These are phyloP conservation scores for Didymella glomerata DNA, from an alignment of 2,329 filamentous ascomycete genomes.

Conservation along the genomic window DNA sequence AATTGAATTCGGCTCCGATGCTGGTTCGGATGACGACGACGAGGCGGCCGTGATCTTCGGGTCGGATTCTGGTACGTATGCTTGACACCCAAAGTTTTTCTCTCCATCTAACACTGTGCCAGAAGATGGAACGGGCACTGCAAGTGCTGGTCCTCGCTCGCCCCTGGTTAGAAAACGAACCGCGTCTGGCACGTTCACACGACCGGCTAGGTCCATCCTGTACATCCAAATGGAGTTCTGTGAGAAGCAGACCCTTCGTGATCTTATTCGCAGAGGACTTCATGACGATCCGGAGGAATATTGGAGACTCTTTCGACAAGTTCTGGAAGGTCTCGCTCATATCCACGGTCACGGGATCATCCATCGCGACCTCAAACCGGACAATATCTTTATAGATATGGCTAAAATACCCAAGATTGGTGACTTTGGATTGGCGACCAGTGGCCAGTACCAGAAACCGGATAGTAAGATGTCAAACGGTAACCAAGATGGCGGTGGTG, in stretches of 20 bases:
- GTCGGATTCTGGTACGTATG: conserved; percentile 48
- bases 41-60: conserved; percentile 46
- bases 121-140: conserved; percentile 58
- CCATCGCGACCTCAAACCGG: conserved; percentile 94
- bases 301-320: conserved; percentile 91
- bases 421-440: conserved; percentile 94
- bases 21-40: conserved; percentile 52
- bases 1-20: conserved; percentile 77
- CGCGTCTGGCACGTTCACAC: conserved; percentile 57
- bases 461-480: conserved; percentile 59
- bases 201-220: conserved; percentile 74
- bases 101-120: conserved; percentile 17
- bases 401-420: conserved; percentile 93
- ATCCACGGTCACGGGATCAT: conserved; percentile 93
- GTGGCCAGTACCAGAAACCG: conserved; percentile 73
- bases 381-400: conserved; percentile 96
- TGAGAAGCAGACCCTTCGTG: conserved; percentile 88
- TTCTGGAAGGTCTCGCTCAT: conserved; percentile 87
- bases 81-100: not conserved
- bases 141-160: conserved; percentile 44
- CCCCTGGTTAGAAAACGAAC: conserved; percentile 49
- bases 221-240: conserved; percentile 99
- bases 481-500: conserved; percentile 56
- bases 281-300: conserved; percentile 77
- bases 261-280: conserved; percentile 81